Evolutionary conservation across 148 eudicot species (phyloP).

Genomic region (Amaranthus cruentus): DNA sequence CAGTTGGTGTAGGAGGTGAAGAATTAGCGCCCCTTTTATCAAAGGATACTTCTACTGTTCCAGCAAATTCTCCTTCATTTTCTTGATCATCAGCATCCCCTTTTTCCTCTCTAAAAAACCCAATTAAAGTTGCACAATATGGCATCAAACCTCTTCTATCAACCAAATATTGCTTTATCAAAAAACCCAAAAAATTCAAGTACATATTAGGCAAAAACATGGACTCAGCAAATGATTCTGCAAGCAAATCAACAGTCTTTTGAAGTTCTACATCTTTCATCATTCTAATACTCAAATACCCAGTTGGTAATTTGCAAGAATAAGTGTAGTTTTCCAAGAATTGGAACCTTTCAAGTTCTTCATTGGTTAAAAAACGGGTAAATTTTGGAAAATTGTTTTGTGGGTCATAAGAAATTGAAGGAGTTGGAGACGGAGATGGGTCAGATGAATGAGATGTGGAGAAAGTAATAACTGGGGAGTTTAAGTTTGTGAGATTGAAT

Average conservation of each 20-base stretch:
- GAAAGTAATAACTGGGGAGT: constrained; percentile 5
- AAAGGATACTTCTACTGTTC: constrained; percentile 75
- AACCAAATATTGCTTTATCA: constrained; percentile 65
- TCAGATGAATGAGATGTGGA: constrained; percentile 20
- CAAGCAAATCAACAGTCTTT: constrained; percentile 39
- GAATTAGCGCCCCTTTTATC: constrained; percentile 68
- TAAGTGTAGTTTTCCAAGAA: constrained; percentile 44
- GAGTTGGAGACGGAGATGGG: constrained; percentile 9
- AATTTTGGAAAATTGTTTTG: constrained; percentile 32
- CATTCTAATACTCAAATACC: constrained; percentile 43
- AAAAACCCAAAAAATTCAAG: constrained; percentile 41
- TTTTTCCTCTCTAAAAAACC: constrained; percentile 41
- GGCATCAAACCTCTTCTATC: constrained; percentile 70
- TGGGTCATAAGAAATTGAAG: constrained; percentile 25
- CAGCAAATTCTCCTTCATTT: constrained; percentile 44
- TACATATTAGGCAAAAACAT: constrained; percentile 54
- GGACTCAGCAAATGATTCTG: constrained; percentile 71
- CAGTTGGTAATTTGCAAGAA: constrained; percentile 48
- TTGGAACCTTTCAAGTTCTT: constrained; percentile 53
- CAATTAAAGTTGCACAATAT: constrained; percentile 65
- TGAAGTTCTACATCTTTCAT: constrained; percentile 64
- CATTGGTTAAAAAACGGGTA: constrained; percentile 37
- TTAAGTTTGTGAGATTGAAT: constrained; percentile 4
- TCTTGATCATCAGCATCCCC: constrained; percentile 7
- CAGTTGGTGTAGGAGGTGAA: constrained; percentile 64